Conservation (phyloP, 306 rosid species). For the Clitoria ternatea region DNA sequence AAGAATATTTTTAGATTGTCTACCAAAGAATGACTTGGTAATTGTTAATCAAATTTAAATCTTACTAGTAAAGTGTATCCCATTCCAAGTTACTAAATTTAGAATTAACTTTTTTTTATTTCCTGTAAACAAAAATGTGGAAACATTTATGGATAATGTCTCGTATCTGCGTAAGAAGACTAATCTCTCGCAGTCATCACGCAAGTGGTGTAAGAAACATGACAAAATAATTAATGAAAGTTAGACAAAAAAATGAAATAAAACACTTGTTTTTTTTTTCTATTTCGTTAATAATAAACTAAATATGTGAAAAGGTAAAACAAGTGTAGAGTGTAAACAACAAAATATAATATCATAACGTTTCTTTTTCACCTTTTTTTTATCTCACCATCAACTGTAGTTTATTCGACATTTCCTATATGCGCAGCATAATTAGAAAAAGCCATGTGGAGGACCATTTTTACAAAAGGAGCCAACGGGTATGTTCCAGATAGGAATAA, state of each 20-base stretch:
- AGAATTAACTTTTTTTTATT: neutral
- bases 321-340: neutral
- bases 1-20: neutral
- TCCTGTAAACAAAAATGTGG: neutral
- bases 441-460: neutral
- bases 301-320: neutral
- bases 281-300: too few relatives aligned
- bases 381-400: neutral
- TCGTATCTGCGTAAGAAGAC: neutral
- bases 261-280: neutral
- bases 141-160: neutral
- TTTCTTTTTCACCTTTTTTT: neutral
- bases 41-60: neutral
- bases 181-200: too few relatives aligned
- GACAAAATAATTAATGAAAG: neutral
- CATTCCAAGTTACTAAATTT: neutral
- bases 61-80: neutral
- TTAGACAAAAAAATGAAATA: neutral
- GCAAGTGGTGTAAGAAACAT: neutral
- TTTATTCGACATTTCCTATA: neutral
- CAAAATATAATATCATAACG: neutral
- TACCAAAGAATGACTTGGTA: neutral
- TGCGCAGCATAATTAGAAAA: neutral
- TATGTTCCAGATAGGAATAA: slow-evolving; percentile 12
- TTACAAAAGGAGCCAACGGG: neutral